Conservation (phyloP, 257 asterid genomes). For the Solanum bulbocastanum region DNA sequence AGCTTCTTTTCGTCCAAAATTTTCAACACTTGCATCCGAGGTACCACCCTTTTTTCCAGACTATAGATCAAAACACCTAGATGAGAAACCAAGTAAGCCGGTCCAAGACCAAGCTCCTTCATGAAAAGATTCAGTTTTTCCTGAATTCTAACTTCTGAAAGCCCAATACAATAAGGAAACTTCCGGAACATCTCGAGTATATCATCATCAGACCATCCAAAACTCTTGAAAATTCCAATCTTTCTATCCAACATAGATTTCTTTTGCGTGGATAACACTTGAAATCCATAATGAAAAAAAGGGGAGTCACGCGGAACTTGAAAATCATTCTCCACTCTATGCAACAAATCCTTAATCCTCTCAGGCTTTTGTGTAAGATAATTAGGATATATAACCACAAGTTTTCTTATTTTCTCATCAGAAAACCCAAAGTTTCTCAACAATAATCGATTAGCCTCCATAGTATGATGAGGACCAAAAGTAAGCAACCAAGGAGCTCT, state of each 20-base stretch:
- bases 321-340: neutral
- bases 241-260: neutral
- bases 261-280: neutral
- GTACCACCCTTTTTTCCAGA: slow-evolving; percentile 11
- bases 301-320: neutral
- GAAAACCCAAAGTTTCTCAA: neutral
- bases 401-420: neutral
- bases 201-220: neutral
- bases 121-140: neutral
- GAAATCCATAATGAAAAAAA: neutral
- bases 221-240: neutral
- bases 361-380: neutral
- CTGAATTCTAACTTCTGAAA: neutral
- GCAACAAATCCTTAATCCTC: neutral
- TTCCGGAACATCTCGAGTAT: neutral
- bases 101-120: neutral
- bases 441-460: neutral
- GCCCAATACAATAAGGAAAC: neutral
- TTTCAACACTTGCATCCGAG: neutral
- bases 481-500: neutral
- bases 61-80: neutral
- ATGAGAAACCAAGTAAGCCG: neutral
- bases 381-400: neutral
- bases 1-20: neutral
- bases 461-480: neutral